A percentile compares a stretch with the other conserved stretches of the same genome.
Evolutionary conservation across 208 protist genomes (phyloP).

Genomic region (Trypanosoma platydactyli): DNA sequence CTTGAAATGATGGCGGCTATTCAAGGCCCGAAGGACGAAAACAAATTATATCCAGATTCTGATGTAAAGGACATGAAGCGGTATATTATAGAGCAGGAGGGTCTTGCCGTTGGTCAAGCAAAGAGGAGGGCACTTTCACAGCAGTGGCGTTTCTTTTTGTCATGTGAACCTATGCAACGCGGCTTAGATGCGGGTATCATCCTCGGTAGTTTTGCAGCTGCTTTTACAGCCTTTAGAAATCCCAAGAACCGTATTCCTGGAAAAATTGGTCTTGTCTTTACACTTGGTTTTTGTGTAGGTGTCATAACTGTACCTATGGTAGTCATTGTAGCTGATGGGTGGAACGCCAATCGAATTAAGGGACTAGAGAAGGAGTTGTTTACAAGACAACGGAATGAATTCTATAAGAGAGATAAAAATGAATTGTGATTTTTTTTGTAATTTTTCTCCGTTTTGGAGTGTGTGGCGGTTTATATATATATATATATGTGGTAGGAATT

Average conservation of each 20-base stretch:
- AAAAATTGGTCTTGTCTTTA: constrained; percentile 65
- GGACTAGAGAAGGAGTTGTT: constrained; percentile 76
- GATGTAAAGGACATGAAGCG: constrained; percentile 72
- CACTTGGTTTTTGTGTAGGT: constrained; percentile 69
- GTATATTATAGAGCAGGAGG: constrained; percentile 87
- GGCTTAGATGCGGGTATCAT: constrained; percentile 84
- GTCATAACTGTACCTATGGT: constrained; percentile 66
- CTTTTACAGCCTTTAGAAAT: constrained; percentile 54
- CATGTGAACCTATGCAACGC: constrained; percentile 81
- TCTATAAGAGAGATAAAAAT: constrained; percentile 38
- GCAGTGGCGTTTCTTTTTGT: constrained; percentile 87
- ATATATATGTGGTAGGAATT: constrained; percentile 1
- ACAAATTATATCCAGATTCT: constrained; percentile 75
- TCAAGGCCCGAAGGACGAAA: constrained; percentile 44
- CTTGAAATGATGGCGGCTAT: constrained; percentile 83
- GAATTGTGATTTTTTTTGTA: constrained; percentile 13
- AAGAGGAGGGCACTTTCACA: constrained; percentile 59
- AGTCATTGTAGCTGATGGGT: constrained; percentile 60
- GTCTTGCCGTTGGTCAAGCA: constrained; percentile 67
- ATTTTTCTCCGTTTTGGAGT: too few relatives aligned
- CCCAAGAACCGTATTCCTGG: constrained; percentile 61
- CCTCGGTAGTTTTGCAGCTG: constrained; percentile 66
- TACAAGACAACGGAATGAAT: constrained; percentile 68
- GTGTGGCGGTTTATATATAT: constrained; percentile 7
- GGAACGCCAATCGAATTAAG: constrained; percentile 75